Conservation (phyloP, 2,329 filamentous ascomycete genomes). For the Scorias spongiosa region DNA sequence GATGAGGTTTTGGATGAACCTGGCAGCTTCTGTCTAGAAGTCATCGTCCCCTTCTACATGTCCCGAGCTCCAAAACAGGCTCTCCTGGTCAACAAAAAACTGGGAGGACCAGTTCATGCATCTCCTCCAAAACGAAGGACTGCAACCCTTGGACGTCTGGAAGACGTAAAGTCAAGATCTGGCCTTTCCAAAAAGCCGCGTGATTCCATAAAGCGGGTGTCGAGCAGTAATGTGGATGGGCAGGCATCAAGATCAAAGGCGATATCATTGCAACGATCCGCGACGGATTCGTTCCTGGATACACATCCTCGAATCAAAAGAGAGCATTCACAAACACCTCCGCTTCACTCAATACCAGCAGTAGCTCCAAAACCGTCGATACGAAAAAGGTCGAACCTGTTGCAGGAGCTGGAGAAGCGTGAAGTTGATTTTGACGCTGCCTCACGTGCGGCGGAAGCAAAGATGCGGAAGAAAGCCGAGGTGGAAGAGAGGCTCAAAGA, state of each 20-base stretch:
- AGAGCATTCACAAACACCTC: constrained; percentile 48
- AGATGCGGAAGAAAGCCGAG: constrained; percentile 48
- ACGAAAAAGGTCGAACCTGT: constrained; percentile 24
- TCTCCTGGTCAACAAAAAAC: constrained; percentile 55
- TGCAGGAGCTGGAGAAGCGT: constrained; percentile 24
- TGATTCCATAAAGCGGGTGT: constrained; percentile 45
- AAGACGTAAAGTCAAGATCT: constrained; percentile 21
- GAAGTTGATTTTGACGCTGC: constrained; percentile 41
- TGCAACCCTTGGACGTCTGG: constrained; percentile 25
- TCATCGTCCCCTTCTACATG: constrained; percentile 68
- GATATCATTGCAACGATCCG: constrained; percentile 44
- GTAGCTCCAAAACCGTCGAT: constrained; percentile 9
- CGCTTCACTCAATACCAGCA: constrained; percentile 31
- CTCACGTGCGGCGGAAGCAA: constrained; percentile 38
- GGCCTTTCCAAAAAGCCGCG: constrained; percentile 26
- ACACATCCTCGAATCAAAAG: constrained; percentile 46
- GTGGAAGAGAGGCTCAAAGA: constrained; percentile 57
- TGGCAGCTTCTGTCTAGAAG: constrained; percentile 63
- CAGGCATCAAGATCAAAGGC: neutral
- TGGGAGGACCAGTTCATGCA: constrained; percentile 54
- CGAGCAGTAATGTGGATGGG: constrained; percentile 39
- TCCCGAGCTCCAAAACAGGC: constrained; percentile 60
- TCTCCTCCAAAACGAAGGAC: constrained; percentile 40
- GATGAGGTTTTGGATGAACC: constrained; percentile 42
- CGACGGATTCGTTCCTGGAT: constrained; percentile 37